Evolutionary conservation across 371 early-diverging fungal species (phyloP), one percentile per base, ranked within the genome.

Genomic region (Rhizopus sp.): DNA sequence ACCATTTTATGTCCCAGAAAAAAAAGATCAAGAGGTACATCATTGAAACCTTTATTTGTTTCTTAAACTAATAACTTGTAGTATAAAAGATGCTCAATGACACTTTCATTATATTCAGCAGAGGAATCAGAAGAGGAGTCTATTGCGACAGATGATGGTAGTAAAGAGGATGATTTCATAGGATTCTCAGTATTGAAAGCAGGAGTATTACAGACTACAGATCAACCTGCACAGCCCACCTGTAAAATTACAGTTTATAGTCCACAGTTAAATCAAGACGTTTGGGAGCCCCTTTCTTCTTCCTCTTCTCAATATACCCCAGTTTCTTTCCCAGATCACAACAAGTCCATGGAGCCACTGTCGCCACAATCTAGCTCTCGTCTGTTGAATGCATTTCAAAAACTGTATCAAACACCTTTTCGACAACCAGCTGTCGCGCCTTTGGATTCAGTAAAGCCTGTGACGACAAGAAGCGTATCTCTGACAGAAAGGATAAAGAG

Each of bases 401-500:
- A 53, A 32, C 10, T 64, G 3, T 34, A 51, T 29, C 46, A 53
- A 16, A 41, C 10, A 48, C 39, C 35, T 9, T n/a, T 32, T 33
- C 37, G 32, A 32, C 10, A 52, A 40, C 16, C 23, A 31, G 42
- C 17, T 15, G 37, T 57, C 9, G 39, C 55, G 5, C 59, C 59
- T 34, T 44, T 45, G 6, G 59, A 47, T 17, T n/a, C 37, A 7
- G 15, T 46, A 46, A 15, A 54, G 47, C 15, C 58, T 51, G n/a
- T 40, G 38, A 5, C 10, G 13, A 29, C 31, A 49, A 23, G 12
- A 12, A 46, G 46, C 40, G 35, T 23, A 60, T 60, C 65, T 32
- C 38, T 64, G 33, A 56, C 65, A 17, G 57, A 60, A 10, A 59
- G 60, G 35, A 60, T 64, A n/a, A 64, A 64, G 49, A 53, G 4